Conservation (phyloP, 148 eudicot genomes). For the Fagopyrum esculentum region DNA sequence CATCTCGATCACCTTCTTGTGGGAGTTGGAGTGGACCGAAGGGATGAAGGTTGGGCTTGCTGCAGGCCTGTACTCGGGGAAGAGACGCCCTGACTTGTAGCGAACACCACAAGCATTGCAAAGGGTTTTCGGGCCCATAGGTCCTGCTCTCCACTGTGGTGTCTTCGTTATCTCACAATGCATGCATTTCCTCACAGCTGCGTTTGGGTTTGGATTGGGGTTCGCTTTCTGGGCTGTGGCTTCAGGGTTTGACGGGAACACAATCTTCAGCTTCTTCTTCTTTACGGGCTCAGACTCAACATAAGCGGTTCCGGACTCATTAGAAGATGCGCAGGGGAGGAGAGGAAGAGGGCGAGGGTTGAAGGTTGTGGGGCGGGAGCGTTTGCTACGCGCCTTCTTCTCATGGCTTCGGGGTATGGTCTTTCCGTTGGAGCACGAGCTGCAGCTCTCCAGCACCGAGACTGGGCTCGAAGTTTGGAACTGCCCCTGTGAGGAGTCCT, state of each 20-base stretch:
- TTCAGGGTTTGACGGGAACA: constrained; percentile 27
- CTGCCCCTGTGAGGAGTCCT: constrained; percentile 28
- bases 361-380: constrained; percentile 75
- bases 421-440: constrained; percentile 39
- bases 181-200: constrained; percentile 62
- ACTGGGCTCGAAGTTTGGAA: constrained; percentile 74
- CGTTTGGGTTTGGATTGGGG: constrained; percentile 18
- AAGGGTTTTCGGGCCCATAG: constrained; percentile 86
- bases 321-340: constrained; percentile 17
- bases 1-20: constrained; percentile 94
- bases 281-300: constrained; percentile 24
- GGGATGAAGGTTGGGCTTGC: constrained; percentile 92
- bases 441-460: constrained; percentile 74
- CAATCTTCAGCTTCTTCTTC: constrained; percentile 49
- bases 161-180: constrained; percentile 96
- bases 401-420: constrained; percentile 33
- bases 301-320: constrained; percentile 24
- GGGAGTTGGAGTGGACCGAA: constrained; percentile 79
- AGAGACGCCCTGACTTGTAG: constrained; percentile 80
- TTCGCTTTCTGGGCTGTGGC: constrained; percentile 14
- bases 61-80: constrained; percentile 92
- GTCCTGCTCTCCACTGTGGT: constrained; percentile 96
- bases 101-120: constrained; percentile 99
- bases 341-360: constrained; percentile 23
- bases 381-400: constrained; percentile 77